phyloP scores from a whole-genome alignment of 2,329 filamentous ascomycete genomes.

The Aotearoamyces nothofagi region DNA sequence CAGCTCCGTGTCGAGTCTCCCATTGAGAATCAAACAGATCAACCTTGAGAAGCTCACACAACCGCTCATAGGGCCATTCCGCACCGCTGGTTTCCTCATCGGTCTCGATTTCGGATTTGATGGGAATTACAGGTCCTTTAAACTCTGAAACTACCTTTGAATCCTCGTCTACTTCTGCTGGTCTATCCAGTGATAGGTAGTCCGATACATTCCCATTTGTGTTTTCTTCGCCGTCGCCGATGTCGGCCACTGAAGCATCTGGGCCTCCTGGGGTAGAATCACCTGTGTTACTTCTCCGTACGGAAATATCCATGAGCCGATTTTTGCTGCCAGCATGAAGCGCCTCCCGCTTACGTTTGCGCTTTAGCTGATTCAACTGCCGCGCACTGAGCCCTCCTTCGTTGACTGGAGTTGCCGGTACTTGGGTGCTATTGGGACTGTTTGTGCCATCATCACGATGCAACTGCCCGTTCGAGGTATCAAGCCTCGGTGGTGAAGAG shows the following conservation, averaged over 20 bases:
- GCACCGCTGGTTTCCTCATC: constrained; percentile 63
- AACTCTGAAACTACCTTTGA: constrained; percentile 89
- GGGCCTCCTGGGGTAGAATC: too few species aligned
- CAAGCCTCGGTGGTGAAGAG: constrained; percentile 7
- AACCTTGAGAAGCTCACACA: constrained; percentile 86
- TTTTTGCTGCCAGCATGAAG: constrained; percentile 84
- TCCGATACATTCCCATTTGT: constrained; percentile 48
- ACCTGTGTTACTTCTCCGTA: constrained; percentile 27
- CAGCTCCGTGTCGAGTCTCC: constrained; percentile 92
- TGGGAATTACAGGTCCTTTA: constrained; percentile 66
- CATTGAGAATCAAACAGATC: constrained; percentile 88
- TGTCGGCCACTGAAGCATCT: constrained; percentile 33
- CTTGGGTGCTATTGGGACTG: constrained; percentile 12
- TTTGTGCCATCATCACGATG: constrained; percentile 27
- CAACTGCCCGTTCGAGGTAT: constrained; percentile 22
- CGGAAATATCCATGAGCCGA: constrained; percentile 74
- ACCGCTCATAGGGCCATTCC: constrained; percentile 87
- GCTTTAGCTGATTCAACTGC: constrained; percentile 86
- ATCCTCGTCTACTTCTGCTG: constrained; percentile 68
- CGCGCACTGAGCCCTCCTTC: constrained; percentile 72
- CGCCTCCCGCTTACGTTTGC: constrained; percentile 81
- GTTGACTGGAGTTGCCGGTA: constrained; percentile 28
- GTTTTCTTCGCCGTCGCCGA: constrained; percentile 49
- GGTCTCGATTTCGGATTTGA: constrained; percentile 74
- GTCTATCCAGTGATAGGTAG: constrained; percentile 81